Evolutionary conservation across 163 green algal species (phyloP).

Genomic region (Chlamydomonas reinhardtii): DNA sequence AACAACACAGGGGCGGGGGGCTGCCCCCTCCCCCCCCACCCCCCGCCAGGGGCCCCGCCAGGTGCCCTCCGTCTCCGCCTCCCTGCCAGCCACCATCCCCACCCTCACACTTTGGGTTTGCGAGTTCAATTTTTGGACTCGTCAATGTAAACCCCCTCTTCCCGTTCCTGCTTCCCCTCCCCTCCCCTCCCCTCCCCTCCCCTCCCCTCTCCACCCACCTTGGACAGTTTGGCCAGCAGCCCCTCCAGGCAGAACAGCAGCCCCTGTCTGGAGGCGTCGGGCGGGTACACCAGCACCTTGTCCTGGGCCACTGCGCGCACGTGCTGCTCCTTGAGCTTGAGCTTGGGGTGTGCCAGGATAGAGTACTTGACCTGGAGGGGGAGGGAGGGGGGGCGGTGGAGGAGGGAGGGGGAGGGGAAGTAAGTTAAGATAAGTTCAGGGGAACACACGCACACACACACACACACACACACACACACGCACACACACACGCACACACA

Average conservation of each 20-base stretch:
- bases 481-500: neutral
- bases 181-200: neutral
- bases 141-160: neutral
- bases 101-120: no score
- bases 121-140: no score
- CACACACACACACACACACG: neutral
- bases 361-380: slow-evolving; percentile 51
- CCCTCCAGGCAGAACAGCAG: slow-evolving; percentile 61
- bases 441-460: no score
- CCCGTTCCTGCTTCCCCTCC: neutral
- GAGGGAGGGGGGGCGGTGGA: neutral
- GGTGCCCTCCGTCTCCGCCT: no score
- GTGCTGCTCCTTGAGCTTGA: slow-evolving; percentile 91
- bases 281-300: slow-evolving; percentile 58
- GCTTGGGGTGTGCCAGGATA: slow-evolving; percentile 77
- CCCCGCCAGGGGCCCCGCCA: no score
- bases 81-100: no score
- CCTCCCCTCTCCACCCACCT: slow-evolving; percentile 79
- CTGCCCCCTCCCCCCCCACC: no score
- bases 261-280: slow-evolving; percentile 50
- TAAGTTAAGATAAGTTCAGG: neutral
- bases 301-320: slow-evolving; percentile 64
- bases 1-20: no score
- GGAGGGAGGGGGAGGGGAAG: no score
- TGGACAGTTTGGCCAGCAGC: slow-evolving; percentile 64